Evolutionary conservation across 306 rosid species (phyloP).

Genomic region (Rosa multiflora): DNA sequence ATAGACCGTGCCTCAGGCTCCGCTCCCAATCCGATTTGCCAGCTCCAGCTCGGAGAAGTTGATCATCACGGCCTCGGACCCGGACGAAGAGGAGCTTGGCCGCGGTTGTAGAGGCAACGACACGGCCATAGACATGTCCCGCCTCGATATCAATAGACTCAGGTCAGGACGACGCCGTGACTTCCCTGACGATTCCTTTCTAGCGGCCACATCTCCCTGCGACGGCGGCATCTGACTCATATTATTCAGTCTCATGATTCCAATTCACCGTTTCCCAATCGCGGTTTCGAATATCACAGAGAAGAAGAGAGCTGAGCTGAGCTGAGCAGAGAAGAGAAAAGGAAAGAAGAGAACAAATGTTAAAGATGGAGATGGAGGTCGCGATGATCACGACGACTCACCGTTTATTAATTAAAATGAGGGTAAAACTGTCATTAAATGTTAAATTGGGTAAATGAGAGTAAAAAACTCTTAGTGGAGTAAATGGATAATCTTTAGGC

Average conservation of each 20-base stretch:
- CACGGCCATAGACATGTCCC: conserved; percentile 56
- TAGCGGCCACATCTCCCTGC: not conserved
- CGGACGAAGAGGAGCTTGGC: conserved; percentile 30
- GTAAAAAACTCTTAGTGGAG: no score
- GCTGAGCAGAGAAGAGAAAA: not conserved
- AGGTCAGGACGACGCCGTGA: conserved; percentile 61
- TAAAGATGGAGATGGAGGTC: conserved; percentile 15
- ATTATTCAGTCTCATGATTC: conserved; percentile 39
- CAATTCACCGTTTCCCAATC: not conserved
- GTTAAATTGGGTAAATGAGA: no score
- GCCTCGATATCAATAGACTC: conserved; percentile 58
- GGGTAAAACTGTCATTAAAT: no score
- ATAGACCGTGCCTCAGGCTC: conserved; percentile 89
- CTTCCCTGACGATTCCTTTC: not conserved
- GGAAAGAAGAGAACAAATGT: not conserved
- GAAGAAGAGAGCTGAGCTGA: not conserved
- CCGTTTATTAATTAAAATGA: not conserved
- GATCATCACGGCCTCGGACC: conserved; percentile 33
- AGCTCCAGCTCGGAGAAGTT: conserved; percentile 71
- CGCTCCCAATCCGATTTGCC: conserved; percentile 80
- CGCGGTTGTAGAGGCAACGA: conserved; percentile 74
- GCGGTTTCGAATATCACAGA: not conserved
- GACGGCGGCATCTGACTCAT: not conserved
- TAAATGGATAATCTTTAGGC: no score
- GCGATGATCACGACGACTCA: conserved; percentile 13